Conservation (phyloP, 108 stramenopile genomes). For the Cyclotella atomus region DNA sequence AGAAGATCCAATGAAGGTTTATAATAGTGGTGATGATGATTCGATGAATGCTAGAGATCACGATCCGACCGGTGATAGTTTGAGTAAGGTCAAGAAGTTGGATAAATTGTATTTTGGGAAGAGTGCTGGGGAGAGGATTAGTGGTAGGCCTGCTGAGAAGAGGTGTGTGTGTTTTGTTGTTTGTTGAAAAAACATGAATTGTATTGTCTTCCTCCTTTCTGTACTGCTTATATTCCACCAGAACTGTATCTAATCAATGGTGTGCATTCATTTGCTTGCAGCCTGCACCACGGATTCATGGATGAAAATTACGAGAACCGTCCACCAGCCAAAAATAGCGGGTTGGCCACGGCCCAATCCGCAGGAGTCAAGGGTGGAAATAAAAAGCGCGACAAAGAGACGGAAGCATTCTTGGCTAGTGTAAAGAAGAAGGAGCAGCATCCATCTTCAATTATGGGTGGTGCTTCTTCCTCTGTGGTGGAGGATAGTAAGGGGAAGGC, state of each 20-base stretch:
- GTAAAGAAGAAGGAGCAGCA: conserved; percentile 1
- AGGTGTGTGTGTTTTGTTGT: not conserved
- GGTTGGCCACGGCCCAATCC: conserved; percentile 4
- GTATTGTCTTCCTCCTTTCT: not conserved
- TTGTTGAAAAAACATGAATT: not conserved
- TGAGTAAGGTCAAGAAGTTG: no score
- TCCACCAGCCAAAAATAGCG: conserved; percentile 28
- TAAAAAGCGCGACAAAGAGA: conserved; percentile 18
- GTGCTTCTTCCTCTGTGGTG: no score
- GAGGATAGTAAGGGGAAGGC: not conserved
- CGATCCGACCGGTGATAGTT: no score
- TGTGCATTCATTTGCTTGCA: not conserved
- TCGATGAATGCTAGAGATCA: conserved; percentile 39
- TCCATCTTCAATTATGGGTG: no score
- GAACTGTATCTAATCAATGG: not conserved
- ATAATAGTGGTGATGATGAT: conserved; percentile 43
- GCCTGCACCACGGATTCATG: conserved; percentile 44
- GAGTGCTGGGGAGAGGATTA: conserved; percentile 32
- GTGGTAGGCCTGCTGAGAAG: conserved; percentile 27
- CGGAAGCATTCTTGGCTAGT: conserved; percentile 33
- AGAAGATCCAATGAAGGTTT: conserved; percentile 32
- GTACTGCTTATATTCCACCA: not conserved
- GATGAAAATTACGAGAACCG: conserved; percentile 41
- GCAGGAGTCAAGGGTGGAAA: conserved; percentile 21
- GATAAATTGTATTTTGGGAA: conserved; percentile 14